Percentiles rank a stretch among this genome's conserved stretches.
Conservation (phyloP, 2,329 filamentous ascomycete genomes). For the Mycosphaerella arachidis region DNA sequence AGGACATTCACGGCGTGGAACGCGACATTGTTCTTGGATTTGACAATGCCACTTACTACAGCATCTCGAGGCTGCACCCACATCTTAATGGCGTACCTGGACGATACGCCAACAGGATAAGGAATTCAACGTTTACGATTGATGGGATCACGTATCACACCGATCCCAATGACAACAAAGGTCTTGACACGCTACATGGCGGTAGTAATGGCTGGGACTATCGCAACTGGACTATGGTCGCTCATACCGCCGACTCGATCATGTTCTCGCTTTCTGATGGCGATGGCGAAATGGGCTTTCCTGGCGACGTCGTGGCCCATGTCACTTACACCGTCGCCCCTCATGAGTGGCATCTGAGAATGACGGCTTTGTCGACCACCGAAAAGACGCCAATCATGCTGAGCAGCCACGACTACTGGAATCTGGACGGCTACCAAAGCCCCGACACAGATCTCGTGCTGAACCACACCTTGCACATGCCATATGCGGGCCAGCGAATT, state of each 20-base stretch:
- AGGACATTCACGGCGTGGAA: slow-evolving; percentile 62
- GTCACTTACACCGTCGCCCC: slow-evolving; percentile 66
- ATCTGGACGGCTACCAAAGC: slow-evolving; percentile 73
- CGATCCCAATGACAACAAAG: slow-evolving; percentile 47
- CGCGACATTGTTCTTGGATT: slow-evolving; percentile 70
- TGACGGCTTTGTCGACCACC: slow-evolving; percentile 64
- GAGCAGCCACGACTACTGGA: slow-evolving; percentile 72
- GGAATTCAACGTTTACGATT: slow-evolving; percentile 59
- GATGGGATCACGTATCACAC: slow-evolving; percentile 45
- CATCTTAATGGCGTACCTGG: slow-evolving; percentile 69
- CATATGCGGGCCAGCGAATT: slow-evolving; percentile 66
- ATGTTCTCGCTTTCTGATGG: slow-evolving; percentile 70
- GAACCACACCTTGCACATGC: slow-evolving; percentile 68
- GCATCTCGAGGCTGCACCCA: slow-evolving; percentile 59
- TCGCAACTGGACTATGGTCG: slow-evolving; percentile 66
- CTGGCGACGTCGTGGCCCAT: slow-evolving; percentile 63
- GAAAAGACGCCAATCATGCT: slow-evolving; percentile 80
- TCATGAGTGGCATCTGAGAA: slow-evolving; percentile 67
- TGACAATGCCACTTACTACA: slow-evolving; percentile 71
- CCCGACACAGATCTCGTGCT: slow-evolving; percentile 60
- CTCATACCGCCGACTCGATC: slow-evolving; percentile 62
- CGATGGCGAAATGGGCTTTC: slow-evolving; percentile 71
- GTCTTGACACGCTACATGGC: slow-evolving; percentile 49
- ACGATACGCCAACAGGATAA: slow-evolving; percentile 76
- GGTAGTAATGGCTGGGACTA: slow-evolving; percentile 55